phyloP scores from a whole-genome alignment of 2,329 filamentous ascomycete genomes.

The Aspergillus ibericus region DNA sequence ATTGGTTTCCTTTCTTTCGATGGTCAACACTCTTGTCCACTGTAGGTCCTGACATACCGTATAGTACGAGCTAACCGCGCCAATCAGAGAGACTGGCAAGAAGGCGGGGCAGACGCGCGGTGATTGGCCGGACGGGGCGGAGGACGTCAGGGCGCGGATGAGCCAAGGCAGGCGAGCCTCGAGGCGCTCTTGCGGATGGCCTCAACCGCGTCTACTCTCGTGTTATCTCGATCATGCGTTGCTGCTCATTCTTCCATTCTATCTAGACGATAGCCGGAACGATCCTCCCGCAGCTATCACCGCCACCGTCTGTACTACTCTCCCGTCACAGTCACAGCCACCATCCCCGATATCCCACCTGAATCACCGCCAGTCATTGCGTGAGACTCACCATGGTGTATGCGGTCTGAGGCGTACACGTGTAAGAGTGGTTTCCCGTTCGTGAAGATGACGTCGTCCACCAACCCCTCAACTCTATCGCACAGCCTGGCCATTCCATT shows the following conservation, averaged over 20 bases:
- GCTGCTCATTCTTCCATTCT: not conserved
- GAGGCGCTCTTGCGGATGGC: not conserved
- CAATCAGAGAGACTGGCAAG: not conserved
- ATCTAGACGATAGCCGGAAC: not conserved
- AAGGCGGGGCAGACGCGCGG: constrained; percentile 7
- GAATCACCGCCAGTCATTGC: not conserved
- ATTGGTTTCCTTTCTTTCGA: no score
- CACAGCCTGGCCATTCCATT: constrained; percentile 26
- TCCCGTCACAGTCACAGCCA: no score
- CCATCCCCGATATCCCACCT: not conserved
- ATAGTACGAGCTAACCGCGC: not conserved
- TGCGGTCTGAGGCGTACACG: constrained; percentile 3
- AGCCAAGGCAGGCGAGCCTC: no score
- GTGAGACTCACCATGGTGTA: not conserved
- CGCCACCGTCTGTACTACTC: not conserved
- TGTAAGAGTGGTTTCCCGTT: constrained; percentile 6
- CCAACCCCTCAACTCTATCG: constrained; percentile 20
- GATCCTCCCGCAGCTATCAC: not conserved
- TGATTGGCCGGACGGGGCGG: constrained; percentile 7
- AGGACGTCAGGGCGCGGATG: constrained; percentile 17
- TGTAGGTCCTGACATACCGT: no score
- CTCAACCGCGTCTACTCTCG: not conserved
- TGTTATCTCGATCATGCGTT: not conserved
- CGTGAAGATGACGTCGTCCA: constrained; percentile 26
- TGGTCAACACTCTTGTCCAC: no score